Percentiles rank a stretch among this genome's conserved stretches.
These are phyloP conservation scores for Trichoderma reesei DNA, from an alignment of 495 filamentous ascomycete species.

Conservation along the genomic window DNA sequence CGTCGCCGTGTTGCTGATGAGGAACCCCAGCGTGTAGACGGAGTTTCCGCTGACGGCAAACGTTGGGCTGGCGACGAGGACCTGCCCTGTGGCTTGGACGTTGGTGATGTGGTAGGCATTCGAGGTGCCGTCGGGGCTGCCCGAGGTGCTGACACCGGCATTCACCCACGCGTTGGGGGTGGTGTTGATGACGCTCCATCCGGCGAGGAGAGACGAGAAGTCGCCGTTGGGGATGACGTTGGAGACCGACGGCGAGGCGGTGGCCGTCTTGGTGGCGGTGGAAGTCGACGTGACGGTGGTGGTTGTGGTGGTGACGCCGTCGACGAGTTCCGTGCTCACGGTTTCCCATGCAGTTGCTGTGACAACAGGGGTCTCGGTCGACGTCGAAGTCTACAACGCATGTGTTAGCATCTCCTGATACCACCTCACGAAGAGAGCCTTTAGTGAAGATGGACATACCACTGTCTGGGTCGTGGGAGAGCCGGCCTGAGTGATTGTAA, in stretches of 20 bases:
- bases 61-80: neutral
- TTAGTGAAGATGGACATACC: neutral
- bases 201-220: neutral
- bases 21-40: neutral
- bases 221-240: slow-evolving; percentile 3
- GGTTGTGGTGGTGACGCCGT: neutral
- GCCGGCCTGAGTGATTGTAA: neutral
- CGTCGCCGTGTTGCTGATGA: neutral
- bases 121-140: neutral
- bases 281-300: neutral
- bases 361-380: neutral
- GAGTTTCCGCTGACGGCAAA: neutral
- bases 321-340: neutral
- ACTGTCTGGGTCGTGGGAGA: neutral
- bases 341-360: neutral
- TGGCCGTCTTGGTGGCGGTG: neutral
- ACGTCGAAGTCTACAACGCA: neutral
- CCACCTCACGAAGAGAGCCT: neutral
- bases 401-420: no score
- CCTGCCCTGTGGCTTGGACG: neutral
- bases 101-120: neutral
- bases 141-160: neutral
- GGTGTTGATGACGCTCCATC: neutral
- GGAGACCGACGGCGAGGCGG: neutral
- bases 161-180: neutral